These are phyloP conservation scores for Phanerochaete sordida DNA, from an alignment of 768 basidiomycete genomes.

Conservation along the genomic window DNA sequence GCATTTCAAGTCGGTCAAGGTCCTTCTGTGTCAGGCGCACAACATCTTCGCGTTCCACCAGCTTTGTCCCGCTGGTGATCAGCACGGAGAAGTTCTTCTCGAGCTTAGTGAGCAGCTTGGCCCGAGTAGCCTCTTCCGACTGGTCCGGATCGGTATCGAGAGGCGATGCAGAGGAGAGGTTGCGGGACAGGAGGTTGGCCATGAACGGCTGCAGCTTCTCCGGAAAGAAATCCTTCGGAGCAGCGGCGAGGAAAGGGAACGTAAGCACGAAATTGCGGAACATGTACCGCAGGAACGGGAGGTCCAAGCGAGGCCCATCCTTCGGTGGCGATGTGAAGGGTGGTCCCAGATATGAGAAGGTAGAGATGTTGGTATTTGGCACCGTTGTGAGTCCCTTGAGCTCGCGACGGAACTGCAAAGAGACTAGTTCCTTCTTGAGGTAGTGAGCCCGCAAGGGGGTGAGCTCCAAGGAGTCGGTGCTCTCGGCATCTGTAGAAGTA, in stretches of 20 bases:
- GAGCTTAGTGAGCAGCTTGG: conserved; percentile 69
- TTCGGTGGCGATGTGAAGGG: conserved; percentile 78
- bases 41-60: conserved; percentile 83
- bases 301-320: conserved; percentile 54
- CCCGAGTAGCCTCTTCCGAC: conserved; percentile 54
- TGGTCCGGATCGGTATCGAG: conserved; percentile 54
- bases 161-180: conserved; percentile 59
- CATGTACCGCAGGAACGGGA: conserved; percentile 86
- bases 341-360: conserved; percentile 83
- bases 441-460: conserved; percentile 94
- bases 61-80: conserved; percentile 76
- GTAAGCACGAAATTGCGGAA: conserved; percentile 92
- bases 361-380: conserved; percentile 45
- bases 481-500: not conserved
- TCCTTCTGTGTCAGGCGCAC: conserved; percentile 87
- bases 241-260: conserved; percentile 90
- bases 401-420: conserved; percentile 82
- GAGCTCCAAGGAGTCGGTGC: conserved; percentile 35
- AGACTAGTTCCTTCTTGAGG: conserved; percentile 92
- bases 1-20: conserved; percentile 69
- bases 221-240: conserved; percentile 89
- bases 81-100: conserved; percentile 86
- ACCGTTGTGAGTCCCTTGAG: conserved; percentile 61
- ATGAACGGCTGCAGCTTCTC: conserved; percentile 95
- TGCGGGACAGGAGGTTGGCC: conserved; percentile 75